Base-by-base conservation (phyloP, 2,329 filamentous ascomycete genomes). In the Monosporascus sp. region DNA sequence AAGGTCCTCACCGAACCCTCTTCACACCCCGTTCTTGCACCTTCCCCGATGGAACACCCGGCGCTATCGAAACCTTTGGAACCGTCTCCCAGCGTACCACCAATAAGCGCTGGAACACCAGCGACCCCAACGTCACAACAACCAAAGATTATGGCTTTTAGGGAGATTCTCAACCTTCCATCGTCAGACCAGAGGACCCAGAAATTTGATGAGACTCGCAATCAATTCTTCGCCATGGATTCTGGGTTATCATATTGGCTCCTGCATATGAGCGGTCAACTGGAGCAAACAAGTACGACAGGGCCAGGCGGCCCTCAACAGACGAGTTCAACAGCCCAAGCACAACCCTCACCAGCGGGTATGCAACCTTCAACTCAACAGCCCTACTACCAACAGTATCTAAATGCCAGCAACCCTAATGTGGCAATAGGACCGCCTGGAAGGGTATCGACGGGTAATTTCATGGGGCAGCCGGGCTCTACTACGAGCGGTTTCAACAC, bases 131-230 rank as follows among this genome's bases (percentile, higher is more conserved):
- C 47, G 15, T 51, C 49, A 20, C 50, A 52, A 37, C 59, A 52
- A 37, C 49, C 60, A 44, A 78, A 74, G 47, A 72, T 81, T 38
- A 77, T 80, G 58, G 75, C 80, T 1, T 92, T 95, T 70, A 82
- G 85, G 49, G 88, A 96, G 53, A 96, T 97, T 55, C 77, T 90
- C 62, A 83, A 81, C 8, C 77, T 94, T 48, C 77, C 81, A 17
- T 82, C 81, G 2, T 70, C 84, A 0, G 69, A 77, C 15, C 85
- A 94, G 59, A 84, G 91, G 20, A 88, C 94, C 55, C 75, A 79
- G 44, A 85, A 84, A 15, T 96, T 89, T 67, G 82, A 89, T 54
- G 81, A 87, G 53, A 87, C 88, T 0, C 82, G 90, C 45, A 73
- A 81, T 17, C 81, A 88, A 46, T 90, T 91, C 67, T 85, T 87